Conservation (phyloP, 2,329 filamentous ascomycete genomes). For the Drechslerella stenobrocha region DNA sequence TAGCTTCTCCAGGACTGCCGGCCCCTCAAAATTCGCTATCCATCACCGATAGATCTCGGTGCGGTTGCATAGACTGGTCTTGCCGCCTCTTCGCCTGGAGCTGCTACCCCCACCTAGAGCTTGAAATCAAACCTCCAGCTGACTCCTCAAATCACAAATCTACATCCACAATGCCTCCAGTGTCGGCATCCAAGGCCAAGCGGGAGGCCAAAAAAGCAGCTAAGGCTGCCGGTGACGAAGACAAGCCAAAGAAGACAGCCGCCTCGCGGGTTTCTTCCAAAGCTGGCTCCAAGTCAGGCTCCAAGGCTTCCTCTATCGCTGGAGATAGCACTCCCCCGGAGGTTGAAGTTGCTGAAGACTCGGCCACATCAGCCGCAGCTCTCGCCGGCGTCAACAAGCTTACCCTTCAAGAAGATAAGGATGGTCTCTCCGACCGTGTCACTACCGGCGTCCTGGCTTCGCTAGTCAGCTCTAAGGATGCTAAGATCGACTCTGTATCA, state of each 20-base stretch:
- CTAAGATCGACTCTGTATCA: slow-evolving; percentile 92
- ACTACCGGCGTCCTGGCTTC: slow-evolving; percentile 96
- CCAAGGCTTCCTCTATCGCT: slow-evolving; percentile 63
- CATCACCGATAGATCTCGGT: no score
- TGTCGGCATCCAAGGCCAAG: slow-evolving; percentile 72
- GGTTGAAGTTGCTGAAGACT: slow-evolving; percentile 65
- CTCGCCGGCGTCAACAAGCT: slow-evolving; percentile 82
- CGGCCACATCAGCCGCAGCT: slow-evolving; percentile 71
- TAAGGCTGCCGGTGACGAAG: slow-evolving; percentile 63
- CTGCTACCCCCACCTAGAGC: slow-evolving; percentile 23
- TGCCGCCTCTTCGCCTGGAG: no score
- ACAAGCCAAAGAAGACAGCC: slow-evolving; percentile 77
- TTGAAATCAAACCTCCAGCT: slow-evolving; percentile 4
- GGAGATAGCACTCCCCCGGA: slow-evolving; percentile 68
- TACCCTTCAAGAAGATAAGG: slow-evolving; percentile 89
- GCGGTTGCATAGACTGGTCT: no score
- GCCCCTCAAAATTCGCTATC: no score
- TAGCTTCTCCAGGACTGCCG: no score
- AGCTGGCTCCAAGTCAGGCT: slow-evolving; percentile 64
- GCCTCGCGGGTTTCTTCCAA: slow-evolving; percentile 72
- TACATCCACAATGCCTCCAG: slow-evolving; percentile 60
- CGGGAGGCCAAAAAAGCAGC: slow-evolving; percentile 61
- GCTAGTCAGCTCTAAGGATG: slow-evolving; percentile 80
- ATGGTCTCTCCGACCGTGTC: slow-evolving; percentile 94
- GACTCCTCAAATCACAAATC: not conserved